Base-by-base conservation (phyloP, 2,329 filamentous ascomycete species). In the Coniochaeta sp. region DNA sequence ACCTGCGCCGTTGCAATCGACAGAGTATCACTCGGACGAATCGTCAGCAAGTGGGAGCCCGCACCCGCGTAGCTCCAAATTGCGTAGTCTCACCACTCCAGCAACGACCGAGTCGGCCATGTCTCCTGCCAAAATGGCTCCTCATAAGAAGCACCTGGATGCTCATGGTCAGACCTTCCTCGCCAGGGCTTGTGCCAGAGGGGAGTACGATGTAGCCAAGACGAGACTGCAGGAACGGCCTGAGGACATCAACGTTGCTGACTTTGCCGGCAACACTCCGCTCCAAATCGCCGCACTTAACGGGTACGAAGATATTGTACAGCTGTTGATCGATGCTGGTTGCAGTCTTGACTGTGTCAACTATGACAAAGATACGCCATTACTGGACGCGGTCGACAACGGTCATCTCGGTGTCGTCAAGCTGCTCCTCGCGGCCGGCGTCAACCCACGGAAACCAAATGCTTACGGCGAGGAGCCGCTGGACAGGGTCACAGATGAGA, bases 381-480 rank as follows among this genome's bases (percentile, higher is more conserved):
- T 99, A 38, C 88, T 99, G 59, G 95, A 99, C 77, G 95, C 95
- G 6, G 92, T 98, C 31, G 95, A 98, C 67, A 99, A 99, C 68
- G 91, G 91, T 1, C 93, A 99, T 70, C 72, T 96, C 8, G 90
- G 89, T 19, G 93, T 98, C 4, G 90, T 99, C 47, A 90, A 87
- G 68, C 79, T 96, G 11, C 78, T 99, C 36, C 79, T 99, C 2
- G 85, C 89, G 60, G 89, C 93, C 60, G 93, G 93, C 12, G 93
- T 96, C 14, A 96, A 99, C 70, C 95, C 95, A 57, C 87, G 92
- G 57, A 90, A 92, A 66, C 88, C 92, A 55, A 97, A 98, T 70
- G 87, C 91, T n/a, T 89, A 92, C 67, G 95, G 95, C 6, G 89
- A 96, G 70, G 91, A 96, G 68, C 93, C 95, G 0, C 83, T 96